Percentiles rank a stretch among this genome's conserved stretches.
Conservation (phyloP, 2,329 filamentous ascomycete species). For the Aspergillus tamarii region DNA sequence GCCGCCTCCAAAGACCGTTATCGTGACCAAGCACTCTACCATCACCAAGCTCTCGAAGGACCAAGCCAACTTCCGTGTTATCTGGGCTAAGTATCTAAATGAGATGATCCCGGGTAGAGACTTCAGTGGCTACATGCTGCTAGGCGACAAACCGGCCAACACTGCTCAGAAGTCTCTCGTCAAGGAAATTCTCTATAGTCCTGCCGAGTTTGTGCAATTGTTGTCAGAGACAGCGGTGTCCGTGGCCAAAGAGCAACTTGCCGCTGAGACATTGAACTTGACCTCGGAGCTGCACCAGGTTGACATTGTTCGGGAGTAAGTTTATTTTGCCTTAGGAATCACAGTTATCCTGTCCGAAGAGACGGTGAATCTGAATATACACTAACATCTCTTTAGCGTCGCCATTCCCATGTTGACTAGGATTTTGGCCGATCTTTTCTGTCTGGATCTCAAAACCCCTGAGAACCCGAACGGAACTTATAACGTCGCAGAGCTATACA, state of each 20-base stretch:
- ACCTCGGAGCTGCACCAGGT: slow-evolving; percentile 25
- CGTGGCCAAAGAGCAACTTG: slow-evolving; percentile 25
- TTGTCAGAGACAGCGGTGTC: slow-evolving; percentile 19
- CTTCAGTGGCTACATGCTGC: slow-evolving; percentile 24
- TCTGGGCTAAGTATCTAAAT: slow-evolving; percentile 25
- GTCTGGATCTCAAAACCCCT: slow-evolving; percentile 27
- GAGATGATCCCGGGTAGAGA: slow-evolving; percentile 24
- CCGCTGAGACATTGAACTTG: slow-evolving; percentile 24
- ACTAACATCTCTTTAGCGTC: slow-evolving; percentile 15
- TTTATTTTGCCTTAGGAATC: neutral
- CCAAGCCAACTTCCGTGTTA: slow-evolving; percentile 27
- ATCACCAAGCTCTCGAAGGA: slow-evolving; percentile 25
- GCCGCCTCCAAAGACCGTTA: slow-evolving; percentile 21
- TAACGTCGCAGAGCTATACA: slow-evolving; percentile 59
- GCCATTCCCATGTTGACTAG: slow-evolving; percentile 31
- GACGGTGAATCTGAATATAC: neutral
- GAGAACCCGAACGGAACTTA: slow-evolving; percentile 40
- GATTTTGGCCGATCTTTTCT: slow-evolving; percentile 30
- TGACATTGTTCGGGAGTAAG: slow-evolving; percentile 28
- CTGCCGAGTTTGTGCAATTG: slow-evolving; percentile 23
- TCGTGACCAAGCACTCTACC: slow-evolving; percentile 22
- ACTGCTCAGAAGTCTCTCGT: slow-evolving; percentile 23
- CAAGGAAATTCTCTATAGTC: slow-evolving; percentile 23
- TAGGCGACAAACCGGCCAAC: slow-evolving; percentile 22
- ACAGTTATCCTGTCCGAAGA: neutral